These are phyloP conservation scores for Diplodia seriata DNA, from an alignment of 2,329 filamentous ascomycete species.

Conservation along the genomic window DNA sequence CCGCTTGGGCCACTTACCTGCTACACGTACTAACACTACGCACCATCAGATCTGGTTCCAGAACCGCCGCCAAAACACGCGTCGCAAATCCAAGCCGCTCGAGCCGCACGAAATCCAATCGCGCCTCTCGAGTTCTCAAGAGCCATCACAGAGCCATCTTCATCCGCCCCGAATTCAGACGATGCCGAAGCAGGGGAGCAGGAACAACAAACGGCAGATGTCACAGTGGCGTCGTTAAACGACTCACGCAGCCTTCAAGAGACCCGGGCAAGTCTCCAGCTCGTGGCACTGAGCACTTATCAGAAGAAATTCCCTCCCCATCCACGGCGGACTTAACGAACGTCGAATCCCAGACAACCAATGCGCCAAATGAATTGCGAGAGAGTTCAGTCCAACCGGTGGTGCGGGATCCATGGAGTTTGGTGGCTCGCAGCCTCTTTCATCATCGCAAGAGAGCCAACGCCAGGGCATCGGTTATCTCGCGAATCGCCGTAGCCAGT, in stretches of 20 bases:
- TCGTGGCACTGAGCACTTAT: neutral
- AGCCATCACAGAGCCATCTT: conserved; percentile 20
- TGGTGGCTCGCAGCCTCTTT: conserved; percentile 43
- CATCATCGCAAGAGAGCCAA: conserved; percentile 42
- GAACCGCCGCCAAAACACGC: conserved; percentile 90
- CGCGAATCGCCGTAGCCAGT: conserved; percentile 55
- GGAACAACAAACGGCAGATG: conserved; percentile 24
- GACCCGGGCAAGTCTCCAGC: neutral
- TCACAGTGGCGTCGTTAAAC: neutral
- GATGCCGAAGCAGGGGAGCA: conserved; percentile 37
- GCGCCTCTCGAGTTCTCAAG: conserved; percentile 24
- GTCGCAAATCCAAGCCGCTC: conserved; percentile 84
- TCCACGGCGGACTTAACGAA: conserved; percentile 4
- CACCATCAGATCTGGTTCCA: conserved; percentile 89
- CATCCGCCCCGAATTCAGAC: conserved; percentile 27
- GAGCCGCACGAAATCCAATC: conserved; percentile 41
- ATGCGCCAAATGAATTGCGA: conserved; percentile 38
- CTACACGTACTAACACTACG: conserved; percentile 35
- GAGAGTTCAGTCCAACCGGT: conserved; percentile 33
- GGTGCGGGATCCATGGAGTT: conserved; percentile 41
- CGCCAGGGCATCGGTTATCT: conserved; percentile 51
- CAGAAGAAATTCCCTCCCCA: neutral
- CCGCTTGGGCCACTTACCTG: conserved; percentile 16
- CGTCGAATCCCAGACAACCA: conserved; percentile 37
- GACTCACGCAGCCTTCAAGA: neutral